Base-by-base conservation (phyloP, 495 filamentous ascomycete genomes). In the Trichocladium uniseriatum region DNA sequence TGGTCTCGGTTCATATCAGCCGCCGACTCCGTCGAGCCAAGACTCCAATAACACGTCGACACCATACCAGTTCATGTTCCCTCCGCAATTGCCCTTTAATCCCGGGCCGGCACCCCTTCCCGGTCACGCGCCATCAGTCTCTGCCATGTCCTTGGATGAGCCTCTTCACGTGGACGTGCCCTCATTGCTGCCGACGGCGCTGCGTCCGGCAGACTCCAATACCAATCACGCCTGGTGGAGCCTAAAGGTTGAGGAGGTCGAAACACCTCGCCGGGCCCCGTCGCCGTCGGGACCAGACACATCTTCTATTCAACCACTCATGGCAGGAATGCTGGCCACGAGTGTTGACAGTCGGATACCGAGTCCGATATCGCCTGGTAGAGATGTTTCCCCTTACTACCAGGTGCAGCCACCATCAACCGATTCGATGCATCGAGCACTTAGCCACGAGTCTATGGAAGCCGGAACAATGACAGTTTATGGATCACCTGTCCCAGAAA, bases 141-240 rank as follows among this genome's bases (percentile, higher is more conserved):
- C 55, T 3, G 51, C 55, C 38, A 62, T 64, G 57, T 49, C 51
- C n/a, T n/a, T 63, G 21, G 57, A 63, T 14, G 57, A 61, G 10
- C 53, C 51, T 13, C 13, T 61, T 3, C 3, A 45, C 6, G 3
- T 41, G 8, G 38, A n/a, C 18, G 41, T 47, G 6, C 27, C 52
- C 3, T 31, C 52, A 1, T n/a, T 58, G 2, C 54, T 52, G 13
- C 48, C 54, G 1, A 20, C 44, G 0, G 52, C 53, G 2, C 15
- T 52, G 7, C 45, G 15, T 18, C 31, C 55, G 15, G 14, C 53
- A 16, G 41, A 43, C 2, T 37, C 53, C 3, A 49, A 20, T 15
- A n/a, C n/a, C n/a, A n/a, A n/a, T n/a, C 38, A 52, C 14, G 24
- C 42, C 15, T 62, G 59, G 61, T 64, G 61, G 61, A 29, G 39